phyloP scores from a whole-genome alignment of 2,329 filamentous ascomycete species.

The Talaromyces albobiverticillius region DNA sequence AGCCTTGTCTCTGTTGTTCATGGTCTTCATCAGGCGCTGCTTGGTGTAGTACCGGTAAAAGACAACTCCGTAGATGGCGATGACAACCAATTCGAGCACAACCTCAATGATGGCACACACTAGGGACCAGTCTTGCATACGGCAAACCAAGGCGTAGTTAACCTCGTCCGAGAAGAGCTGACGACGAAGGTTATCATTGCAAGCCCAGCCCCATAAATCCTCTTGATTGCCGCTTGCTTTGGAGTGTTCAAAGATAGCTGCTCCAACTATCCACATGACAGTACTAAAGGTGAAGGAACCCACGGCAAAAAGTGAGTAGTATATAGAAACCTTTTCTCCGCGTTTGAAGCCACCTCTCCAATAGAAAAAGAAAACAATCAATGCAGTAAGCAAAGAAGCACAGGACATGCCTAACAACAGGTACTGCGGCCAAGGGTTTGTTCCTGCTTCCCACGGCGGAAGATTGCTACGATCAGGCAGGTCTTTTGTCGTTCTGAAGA shows the following conservation, averaged over 20 bases:
- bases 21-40: constrained; percentile 90
- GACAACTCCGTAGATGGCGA: constrained; percentile 87
- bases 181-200: constrained; percentile 78
- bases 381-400: constrained; percentile 74
- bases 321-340: constrained; percentile 89
- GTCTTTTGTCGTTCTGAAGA: constrained; percentile 83
- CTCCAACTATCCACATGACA: constrained; percentile 86
- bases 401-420: constrained; percentile 75
- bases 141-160: constrained; percentile 86
- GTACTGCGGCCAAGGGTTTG: constrained; percentile 85
- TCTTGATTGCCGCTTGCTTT: constrained; percentile 71
- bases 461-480: constrained; percentile 75
- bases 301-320: constrained; percentile 92
- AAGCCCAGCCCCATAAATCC: constrained; percentile 99
- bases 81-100: constrained; percentile 85
- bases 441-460: constrained; percentile 77
- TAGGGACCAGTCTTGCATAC: constrained; percentile 84
- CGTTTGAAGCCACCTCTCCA: constrained; percentile 82
- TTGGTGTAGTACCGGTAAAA: constrained; percentile 99
- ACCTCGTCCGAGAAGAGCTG: constrained; percentile 76
- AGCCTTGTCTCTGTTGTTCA: constrained; percentile 91
- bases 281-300: constrained; percentile 92
- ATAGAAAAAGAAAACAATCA: constrained; percentile 80
- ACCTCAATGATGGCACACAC: constrained; percentile 98
- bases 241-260: constrained; percentile 76